Base-by-base conservation (phyloP, 1,139 yeast species). In the Yamadazyma conglobata region DNA sequence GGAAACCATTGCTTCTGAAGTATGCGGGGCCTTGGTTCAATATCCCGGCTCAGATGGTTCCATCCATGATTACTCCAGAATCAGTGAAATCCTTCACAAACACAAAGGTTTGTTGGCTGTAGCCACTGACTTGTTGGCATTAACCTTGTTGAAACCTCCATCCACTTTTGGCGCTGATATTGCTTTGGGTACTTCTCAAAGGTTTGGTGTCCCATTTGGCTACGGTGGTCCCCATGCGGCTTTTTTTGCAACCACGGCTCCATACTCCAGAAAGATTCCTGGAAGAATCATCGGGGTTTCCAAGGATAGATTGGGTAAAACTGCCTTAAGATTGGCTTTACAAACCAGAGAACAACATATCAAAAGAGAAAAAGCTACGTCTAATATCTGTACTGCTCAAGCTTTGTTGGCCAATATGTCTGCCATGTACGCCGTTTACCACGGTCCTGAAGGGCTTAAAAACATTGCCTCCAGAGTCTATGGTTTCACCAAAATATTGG, bases 221-320 rank as follows among this genome's bases (percentile, higher is more conserved):
- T 91, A 80, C 52, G 98, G 98, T 52, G 98, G 98, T 19, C 98
- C 98, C 5, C 98, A 91, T 56, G 98, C 98, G 31, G 98, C 96
- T 0, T 91, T 87, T 64, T 89, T 91, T 51, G 87, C 97, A 10
- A 94, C 93, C 29, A 70, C 78, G 15, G 73, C 78, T 39, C 73
- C 77, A 40, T 73, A 84, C 50, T 85, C 87, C 53, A 78, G 98
- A 57, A 89, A 89, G 58, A 87, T 91, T 57, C 98, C 98, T 4
- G 98, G 98, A 26, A 77, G 98, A 64, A 75, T 91, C 36, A 91
- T 91, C 34, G 98, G 98, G 52, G 79, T 86, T 32, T 79, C 95
- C 28, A 87, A 86, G 56, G 98, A 91, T 56, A 76, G 97, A 52
- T 67, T 88, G 39, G 96, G 96, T 21, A 79, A 85, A 44, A 77